Evolutionary conservation across 345 rosid species (phyloP).

Genomic region (Populus euphratica): DNA sequence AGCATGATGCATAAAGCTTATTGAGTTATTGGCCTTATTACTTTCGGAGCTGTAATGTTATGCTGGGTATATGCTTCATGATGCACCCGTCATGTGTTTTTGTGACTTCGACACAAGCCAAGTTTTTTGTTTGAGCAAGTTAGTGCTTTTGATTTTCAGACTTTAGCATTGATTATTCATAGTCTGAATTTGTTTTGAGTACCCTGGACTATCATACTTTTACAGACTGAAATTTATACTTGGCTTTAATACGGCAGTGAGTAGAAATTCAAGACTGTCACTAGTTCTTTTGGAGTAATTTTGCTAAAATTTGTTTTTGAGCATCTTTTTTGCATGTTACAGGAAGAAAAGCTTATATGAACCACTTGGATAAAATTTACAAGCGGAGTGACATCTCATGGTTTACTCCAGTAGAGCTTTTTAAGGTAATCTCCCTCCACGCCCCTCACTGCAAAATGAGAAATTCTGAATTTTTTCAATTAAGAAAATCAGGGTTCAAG

Average conservation of each 20-base stretch:
- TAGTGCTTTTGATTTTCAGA: neutral
- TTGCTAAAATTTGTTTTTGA: neutral
- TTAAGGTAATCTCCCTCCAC: slow-evolving; percentile 53
- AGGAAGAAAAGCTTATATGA: slow-evolving; percentile 88
- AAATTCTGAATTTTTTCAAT: neutral
- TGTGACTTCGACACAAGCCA: neutral
- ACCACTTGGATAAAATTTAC: slow-evolving; percentile 76
- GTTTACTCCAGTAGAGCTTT: slow-evolving; percentile 99
- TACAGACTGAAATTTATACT: too few relatives aligned
- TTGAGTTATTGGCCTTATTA: too few relatives aligned
- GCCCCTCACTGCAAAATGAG: neutral
- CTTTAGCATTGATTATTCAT: neutral
- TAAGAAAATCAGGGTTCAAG: neutral
- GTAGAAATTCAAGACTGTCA: too few relatives aligned
- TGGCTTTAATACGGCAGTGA: too few relatives aligned
- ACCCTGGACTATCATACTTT: neutral
- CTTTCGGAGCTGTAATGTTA: neutral
- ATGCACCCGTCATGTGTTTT: neutral
- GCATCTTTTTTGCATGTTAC: slow-evolving; percentile 9
- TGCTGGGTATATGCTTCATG: neutral
- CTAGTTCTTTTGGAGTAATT: too few relatives aligned
- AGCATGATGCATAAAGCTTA: neutral
- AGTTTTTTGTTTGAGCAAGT: neutral
- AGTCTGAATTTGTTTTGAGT: neutral
- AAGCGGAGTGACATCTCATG: slow-evolving; percentile 86